Evolutionary conservation across 495 filamentous ascomycete genomes (phyloP).

Genomic region (Pseudoneurospora amorphoporcata): DNA sequence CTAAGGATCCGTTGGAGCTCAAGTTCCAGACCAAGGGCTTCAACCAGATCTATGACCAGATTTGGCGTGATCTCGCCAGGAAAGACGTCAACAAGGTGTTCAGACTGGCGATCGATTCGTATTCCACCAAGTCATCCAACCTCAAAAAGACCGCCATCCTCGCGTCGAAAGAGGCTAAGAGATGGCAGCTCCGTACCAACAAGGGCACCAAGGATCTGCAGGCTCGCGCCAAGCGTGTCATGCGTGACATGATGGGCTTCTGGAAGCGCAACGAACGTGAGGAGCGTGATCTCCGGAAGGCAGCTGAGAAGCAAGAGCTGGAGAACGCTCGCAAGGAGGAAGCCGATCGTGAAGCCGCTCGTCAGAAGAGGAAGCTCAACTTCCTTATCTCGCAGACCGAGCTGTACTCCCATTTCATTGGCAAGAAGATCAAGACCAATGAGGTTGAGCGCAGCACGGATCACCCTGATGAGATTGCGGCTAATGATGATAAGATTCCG

Average conservation of each 20-base stretch:
- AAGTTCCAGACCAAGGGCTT: constrained; percentile 83
- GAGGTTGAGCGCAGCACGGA: constrained; percentile 85
- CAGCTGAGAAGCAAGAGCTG: constrained; percentile 90
- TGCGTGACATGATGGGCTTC: constrained; percentile 99
- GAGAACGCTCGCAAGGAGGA: constrained; percentile 95
- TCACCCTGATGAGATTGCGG: constrained; percentile 53
- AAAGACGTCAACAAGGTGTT: constrained; percentile 91
- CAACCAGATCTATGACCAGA: constrained; percentile 96
- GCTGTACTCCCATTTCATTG: constrained; percentile 98
- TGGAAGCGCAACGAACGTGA: constrained; percentile 99
- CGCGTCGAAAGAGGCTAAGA: constrained; percentile 90
- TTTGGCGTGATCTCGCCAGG: constrained; percentile 87
- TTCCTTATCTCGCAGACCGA: constrained; percentile 99
- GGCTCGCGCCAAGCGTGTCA: constrained; percentile 90
- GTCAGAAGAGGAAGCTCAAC: constrained; percentile 97
- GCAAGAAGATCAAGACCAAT: constrained; percentile 95
- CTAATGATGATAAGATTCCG: constrained; percentile 30
- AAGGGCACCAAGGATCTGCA: constrained; percentile 98
- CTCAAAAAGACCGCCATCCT: constrained; percentile 95
- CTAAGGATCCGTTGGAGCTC: constrained; percentile 36
- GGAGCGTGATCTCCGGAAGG: constrained; percentile 85
- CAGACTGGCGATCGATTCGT: constrained; percentile 72
- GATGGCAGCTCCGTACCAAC: constrained; percentile 96
- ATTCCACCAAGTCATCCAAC: constrained; percentile 78
- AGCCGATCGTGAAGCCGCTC: constrained; percentile 90